Base-by-base conservation (phyloP, 2,329 filamentous ascomycete genomes). In the Microdochium nivale region DNA sequence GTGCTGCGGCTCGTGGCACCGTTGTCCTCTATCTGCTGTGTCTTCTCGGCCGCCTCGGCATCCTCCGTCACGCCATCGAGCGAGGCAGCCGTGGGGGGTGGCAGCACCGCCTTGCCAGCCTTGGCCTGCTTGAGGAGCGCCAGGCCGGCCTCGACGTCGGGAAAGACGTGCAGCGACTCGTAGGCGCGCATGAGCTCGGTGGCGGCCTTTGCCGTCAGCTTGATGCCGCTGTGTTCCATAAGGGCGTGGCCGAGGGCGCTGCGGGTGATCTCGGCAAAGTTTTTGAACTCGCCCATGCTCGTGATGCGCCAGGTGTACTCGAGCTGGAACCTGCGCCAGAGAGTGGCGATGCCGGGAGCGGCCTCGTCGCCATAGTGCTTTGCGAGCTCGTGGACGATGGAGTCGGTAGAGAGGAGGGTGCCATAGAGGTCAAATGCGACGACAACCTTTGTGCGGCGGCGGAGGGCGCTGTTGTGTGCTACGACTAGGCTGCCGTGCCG, bases 251-350 rank as follows among this genome's bases (percentile, higher is more conserved):
- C 59, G 32, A 90, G 76, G 1, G 86, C 78, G 51, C 76, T 76
- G 5, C 71, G 70, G 1, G 86, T 89, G 52, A 90, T 67, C n/a
- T 73, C 70, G 25, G 71, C 73, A 67, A 90, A 90, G 48, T 79
- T 62, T 52, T 78, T 73, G 60, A 85, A 88, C 50, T 73, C 60
- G 44, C 77, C 84, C 86, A 90, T 90, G 72, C 81, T 84, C 60
- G 84, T 90, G 56, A 86, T 68, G 49, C 87, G 74, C 84, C 84
- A 90, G 37, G 86, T 88, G 59, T 90, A 91, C 66, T 90, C 87
- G 9, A 90, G 71, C 65, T 90, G 87, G 60, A 85, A 85, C 27
- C 77, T 76, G 52, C 87, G 74, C 79, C 86, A 89, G 60, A 79
- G 66, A 16, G 74, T 65, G 3, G 85, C 80, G 30, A 90, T 73